These are phyloP conservation scores for Fomitopsis palustris DNA, from an alignment of 1,284 basidiomycete species.

Conservation along the genomic window DNA sequence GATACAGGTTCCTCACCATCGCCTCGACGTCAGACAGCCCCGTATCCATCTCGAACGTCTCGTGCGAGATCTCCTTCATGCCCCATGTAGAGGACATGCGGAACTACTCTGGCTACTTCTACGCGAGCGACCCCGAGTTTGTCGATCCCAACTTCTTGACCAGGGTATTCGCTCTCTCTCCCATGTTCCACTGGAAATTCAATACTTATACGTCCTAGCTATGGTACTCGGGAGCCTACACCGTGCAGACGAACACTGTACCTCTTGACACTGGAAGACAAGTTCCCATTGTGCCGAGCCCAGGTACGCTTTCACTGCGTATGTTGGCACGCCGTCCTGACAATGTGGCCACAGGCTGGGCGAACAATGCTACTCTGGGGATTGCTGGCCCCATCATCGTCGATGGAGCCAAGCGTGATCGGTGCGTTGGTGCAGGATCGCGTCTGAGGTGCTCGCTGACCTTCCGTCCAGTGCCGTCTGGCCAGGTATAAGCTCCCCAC, in stretches of 20 bases:
- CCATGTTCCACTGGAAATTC: no score
- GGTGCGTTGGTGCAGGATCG: slow-evolving; percentile 28
- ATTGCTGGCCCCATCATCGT: slow-evolving; percentile 60
- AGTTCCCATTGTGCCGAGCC: slow-evolving; percentile 39
- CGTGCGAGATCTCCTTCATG: slow-evolving; percentile 53
- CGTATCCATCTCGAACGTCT: slow-evolving; percentile 43
- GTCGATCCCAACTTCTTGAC: slow-evolving; percentile 50
- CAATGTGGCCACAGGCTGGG: slow-evolving; percentile 40
- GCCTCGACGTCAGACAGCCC: slow-evolving; percentile 33
- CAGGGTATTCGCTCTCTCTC: slow-evolving; percentile 30
- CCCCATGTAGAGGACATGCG: slow-evolving; percentile 49
- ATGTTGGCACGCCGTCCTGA: not conserved
- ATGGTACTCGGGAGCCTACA: slow-evolving; percentile 63
- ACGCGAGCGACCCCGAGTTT: slow-evolving; percentile 41
- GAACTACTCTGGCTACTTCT: slow-evolving; percentile 56
- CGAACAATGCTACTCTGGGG: slow-evolving; percentile 52
- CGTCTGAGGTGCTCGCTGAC: not conserved
- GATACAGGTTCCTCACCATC: slow-evolving; percentile 54
- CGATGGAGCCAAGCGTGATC: slow-evolving; percentile 59
- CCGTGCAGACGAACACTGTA: slow-evolving; percentile 57
- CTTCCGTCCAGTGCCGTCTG: slow-evolving; percentile 43
- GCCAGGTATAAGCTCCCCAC: slow-evolving; percentile 36
- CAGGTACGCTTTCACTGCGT: slow-evolving; percentile 22
- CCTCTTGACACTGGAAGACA: slow-evolving; percentile 50
- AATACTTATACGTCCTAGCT: slow-evolving; percentile 26